phyloP scores from a whole-genome alignment of 2,329 filamentous ascomycete species.

The Coniochaeta sp. region DNA sequence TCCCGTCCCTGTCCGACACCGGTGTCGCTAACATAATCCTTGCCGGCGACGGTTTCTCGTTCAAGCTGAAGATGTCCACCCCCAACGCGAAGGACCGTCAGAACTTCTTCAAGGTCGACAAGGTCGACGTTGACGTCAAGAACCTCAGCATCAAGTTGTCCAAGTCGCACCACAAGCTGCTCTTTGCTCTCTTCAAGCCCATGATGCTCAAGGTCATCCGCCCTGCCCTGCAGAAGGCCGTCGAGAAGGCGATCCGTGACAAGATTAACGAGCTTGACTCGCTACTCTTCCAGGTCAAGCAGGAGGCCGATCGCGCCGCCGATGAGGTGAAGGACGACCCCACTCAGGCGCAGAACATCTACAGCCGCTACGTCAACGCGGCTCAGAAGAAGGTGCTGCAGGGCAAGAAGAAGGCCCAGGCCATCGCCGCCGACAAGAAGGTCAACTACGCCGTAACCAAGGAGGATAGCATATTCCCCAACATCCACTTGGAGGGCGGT shows the following conservation, averaged over 20 bases:
- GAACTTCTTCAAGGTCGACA: constrained; percentile 93
- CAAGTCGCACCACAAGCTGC: constrained; percentile 89
- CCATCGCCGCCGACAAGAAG: constrained; percentile 55
- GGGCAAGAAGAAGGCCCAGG: constrained; percentile 70
- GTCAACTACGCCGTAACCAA: constrained; percentile 80
- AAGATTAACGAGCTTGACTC: constrained; percentile 69
- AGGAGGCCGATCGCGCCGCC: constrained; percentile 69
- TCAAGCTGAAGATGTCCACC: constrained; percentile 83
- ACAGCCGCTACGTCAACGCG: constrained; percentile 74
- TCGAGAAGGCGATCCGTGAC: constrained; percentile 85
- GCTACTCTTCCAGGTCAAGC: constrained; percentile 69
- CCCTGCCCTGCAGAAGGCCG: constrained; percentile 75
- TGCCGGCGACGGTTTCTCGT: constrained; percentile 79
- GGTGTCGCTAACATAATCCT: constrained; percentile 86
- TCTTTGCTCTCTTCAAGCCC: constrained; percentile 83
- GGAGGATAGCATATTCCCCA: constrained; percentile 82
- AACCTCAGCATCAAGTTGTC: constrained; percentile 82
- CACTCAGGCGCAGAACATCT: constrained; percentile 72
- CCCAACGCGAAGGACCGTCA: constrained; percentile 67
- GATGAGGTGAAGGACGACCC: constrained; percentile 62
- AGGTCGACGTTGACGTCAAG: constrained; percentile 75
- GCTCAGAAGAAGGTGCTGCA: constrained; percentile 66
- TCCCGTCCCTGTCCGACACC: constrained; percentile 79
- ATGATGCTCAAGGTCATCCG: constrained; percentile 77
- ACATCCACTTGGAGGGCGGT: constrained; percentile 77